A percentile compares a stretch with the other conserved stretches of the same genome.
phyloP scores from a whole-genome alignment of 345 rosid species.

The Toxicodendron radicans region DNA sequence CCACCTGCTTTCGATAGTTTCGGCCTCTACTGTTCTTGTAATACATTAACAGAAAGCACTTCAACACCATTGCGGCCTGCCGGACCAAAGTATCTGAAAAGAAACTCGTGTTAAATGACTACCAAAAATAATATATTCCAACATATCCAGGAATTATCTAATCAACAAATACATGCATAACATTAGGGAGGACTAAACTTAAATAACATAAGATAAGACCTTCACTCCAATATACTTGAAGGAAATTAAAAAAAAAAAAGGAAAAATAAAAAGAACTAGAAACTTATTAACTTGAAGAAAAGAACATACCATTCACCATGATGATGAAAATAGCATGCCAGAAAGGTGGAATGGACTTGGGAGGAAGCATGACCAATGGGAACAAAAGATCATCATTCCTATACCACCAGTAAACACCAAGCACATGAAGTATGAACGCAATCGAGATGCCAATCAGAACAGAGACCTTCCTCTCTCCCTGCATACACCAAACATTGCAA shows the following conservation, averaged over 20 bases:
- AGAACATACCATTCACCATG: conserved; percentile 81
- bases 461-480: conserved; percentile 96
- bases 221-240: not conserved
- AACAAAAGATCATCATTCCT: conserved; percentile 81
- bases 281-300: conserved; percentile 21
- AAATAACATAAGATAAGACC: not conserved
- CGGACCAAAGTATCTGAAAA: conserved; percentile 86
- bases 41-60: conserved; percentile 83
- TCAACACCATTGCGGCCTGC: conserved; percentile 86
- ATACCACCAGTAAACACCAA: conserved; percentile 97
- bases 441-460: conserved; percentile 69
- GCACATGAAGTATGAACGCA: conserved; percentile 70
- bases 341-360: conserved; percentile 93
- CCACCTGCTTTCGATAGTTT: conserved; percentile 93
- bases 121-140: conserved; percentile 8
- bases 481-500: conserved; percentile 36
- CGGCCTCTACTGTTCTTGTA: conserved; percentile 96
- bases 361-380: conserved; percentile 95
- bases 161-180: not conserved
- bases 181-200: not conserved
- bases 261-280: conserved; percentile 4
- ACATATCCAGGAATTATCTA: not conserved
- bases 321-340: conserved; percentile 97
- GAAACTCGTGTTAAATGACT: conserved; percentile 19
- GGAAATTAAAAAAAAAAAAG: too few relatives aligned